Base-by-base conservation (phyloP, 108 stramenopile species). In the Cyclotella baltica region DNA sequence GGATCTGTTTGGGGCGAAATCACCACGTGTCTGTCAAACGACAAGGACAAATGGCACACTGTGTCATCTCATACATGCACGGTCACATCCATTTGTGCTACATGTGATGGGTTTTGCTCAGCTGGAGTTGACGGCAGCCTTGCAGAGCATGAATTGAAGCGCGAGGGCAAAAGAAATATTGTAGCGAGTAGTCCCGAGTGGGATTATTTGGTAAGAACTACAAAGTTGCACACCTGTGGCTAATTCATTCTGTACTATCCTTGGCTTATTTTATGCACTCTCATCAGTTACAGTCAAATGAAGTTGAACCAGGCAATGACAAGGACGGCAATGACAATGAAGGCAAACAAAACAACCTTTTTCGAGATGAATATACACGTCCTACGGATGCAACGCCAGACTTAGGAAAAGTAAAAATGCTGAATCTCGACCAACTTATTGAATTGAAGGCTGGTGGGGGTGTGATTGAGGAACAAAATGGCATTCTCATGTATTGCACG, bases 131-230 rank as follows among this genome's bases (percentile, higher is more conserved):
- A 67, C 30, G 66, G 66, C 2, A 67, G 22, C n/a, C 2, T 67
- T 2, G 4, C 30, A 6, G 25, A 29, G 16, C 47, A 67, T 67
- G 27, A 4, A 28, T 13, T 50, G 8, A 50, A 18, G 8, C 4
- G 9, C 4, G 38, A 19, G 10, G 27, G 47, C 30, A 33, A 64
- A 8, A 64, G 2, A 20, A 50, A 47, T 22, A 50, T 13, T 28
- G 23, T 16, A 4, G 19, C 29, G 16, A 50, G 47, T 28, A 67
- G 66, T 34, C 2, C 48, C 3, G 47, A 67, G 29, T 67, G 66
- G 66, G 66, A 67, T 67, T 67, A 67, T 50, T 50, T 67, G 37
- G 62, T 64, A 5, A 61, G 59, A 16, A 5, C 19, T 19, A 22
- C 9, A 10, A 53, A 16, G 4, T 23, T 8, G 19, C 52, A 53